Conservation (phyloP, 495 filamentous ascomycete species). For the Hypoxylon fragiforme region DNA sequence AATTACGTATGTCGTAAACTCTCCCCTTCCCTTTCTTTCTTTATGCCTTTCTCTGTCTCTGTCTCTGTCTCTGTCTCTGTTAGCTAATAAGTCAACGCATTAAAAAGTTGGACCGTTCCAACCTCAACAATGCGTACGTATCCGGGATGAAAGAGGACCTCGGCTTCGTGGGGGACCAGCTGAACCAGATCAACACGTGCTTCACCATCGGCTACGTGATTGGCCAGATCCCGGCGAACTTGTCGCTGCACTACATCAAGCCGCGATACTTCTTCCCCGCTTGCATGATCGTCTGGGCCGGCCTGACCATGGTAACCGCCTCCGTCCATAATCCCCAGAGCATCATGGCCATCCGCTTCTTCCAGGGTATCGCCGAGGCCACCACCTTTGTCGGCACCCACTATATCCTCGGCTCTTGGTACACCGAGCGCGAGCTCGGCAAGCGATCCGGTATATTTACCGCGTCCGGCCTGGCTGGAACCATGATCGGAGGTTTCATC, state of each 20-base stretch:
- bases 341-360: conserved; percentile 72
- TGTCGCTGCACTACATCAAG: conserved; percentile 61
- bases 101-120: conserved; percentile 58
- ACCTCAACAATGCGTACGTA: conserved; percentile 66
- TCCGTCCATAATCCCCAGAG: conserved; percentile 50
- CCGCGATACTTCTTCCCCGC: conserved; percentile 63
- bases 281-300: conserved; percentile 65
- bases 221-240: conserved; percentile 64
- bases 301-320: conserved; percentile 63
- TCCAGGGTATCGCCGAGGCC: conserved; percentile 64
- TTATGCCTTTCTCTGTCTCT: no score
- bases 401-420: conserved; percentile 70
- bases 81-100: no score
- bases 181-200: conserved; percentile 61
- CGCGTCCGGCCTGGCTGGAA: conserved; percentile 54
- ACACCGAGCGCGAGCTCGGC: conserved; percentile 64
- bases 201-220: conserved; percentile 55
- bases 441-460: conserved; percentile 64
- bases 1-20: conserved; percentile 39
- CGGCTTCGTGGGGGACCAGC: conserved; percentile 57
- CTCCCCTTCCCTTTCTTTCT: background rate
- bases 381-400: conserved; percentile 66
- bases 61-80: no score
- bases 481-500: conserved; percentile 58
- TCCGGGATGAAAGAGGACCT: conserved; percentile 69